A percentile compares a stretch with the other conserved stretches of the same genome.
phyloP scores from a whole-genome alignment of 164 flowering plant species.

The Macadamia tetraphylla region DNA sequence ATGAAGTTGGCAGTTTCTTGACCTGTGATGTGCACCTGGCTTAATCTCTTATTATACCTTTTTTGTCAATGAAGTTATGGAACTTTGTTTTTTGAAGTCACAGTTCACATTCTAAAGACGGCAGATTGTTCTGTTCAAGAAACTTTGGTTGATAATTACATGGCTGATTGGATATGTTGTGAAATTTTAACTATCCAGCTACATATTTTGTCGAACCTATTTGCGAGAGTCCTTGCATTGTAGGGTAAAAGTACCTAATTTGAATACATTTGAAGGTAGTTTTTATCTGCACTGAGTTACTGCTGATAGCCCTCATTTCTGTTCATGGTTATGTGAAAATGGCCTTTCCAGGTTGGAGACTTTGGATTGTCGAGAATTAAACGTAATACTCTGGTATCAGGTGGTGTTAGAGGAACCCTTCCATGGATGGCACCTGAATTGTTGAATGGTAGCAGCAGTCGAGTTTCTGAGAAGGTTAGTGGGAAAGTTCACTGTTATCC shows the following conservation, averaged over 20 bases:
- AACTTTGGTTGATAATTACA: no score
- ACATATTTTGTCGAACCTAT: no score
- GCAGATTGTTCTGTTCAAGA: background rate
- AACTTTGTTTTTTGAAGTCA: background rate
- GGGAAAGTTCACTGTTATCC: background rate
- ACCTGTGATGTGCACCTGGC: no score
- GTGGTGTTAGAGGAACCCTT: conserved; percentile 93
- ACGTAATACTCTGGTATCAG: conserved; percentile 77
- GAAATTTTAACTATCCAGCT: no score
- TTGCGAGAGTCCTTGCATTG: no score
- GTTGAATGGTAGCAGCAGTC: conserved; percentile 67
- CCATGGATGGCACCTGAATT: conserved; percentile 98
- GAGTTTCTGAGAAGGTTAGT: conserved; percentile 80
- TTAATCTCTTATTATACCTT: no score
- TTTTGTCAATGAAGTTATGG: background rate
- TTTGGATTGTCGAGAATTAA: conserved; percentile 88
- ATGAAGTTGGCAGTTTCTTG: no score
- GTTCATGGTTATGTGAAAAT: background rate
- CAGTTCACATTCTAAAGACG: background rate
- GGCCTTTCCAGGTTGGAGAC: conserved; percentile 65
- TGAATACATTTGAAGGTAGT: no score
- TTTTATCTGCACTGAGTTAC: no score
- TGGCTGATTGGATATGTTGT: no score
- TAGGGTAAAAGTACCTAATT: no score
- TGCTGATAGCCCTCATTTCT: background rate